Base-by-base conservation (phyloP, 306 rosid genomes). In the Heteromeles arbutifolia region DNA sequence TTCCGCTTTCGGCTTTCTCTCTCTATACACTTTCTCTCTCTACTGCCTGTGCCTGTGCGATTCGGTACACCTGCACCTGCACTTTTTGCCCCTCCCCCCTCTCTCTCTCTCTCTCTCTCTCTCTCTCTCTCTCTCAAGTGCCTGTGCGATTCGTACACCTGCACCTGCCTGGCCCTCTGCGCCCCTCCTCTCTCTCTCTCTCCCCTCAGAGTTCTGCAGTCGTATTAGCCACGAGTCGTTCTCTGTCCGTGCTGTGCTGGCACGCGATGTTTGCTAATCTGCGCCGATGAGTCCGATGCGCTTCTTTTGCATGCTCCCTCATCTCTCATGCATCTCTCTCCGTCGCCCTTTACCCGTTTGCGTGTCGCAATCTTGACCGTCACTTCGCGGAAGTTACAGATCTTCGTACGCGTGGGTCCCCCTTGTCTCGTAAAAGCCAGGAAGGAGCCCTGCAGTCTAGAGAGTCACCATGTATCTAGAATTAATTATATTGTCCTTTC, bases 181-280 rank as follows among this genome's bases (percentile, higher is more conserved):
- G 9, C 15, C 5, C 4, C 21, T 31, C 22, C 32, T 4, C 32
- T 26, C 65, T 12, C 28, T 14, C 18, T 45, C 53, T 48, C 53
- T 48, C 53, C 0, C 54, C 54, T 48, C 54, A 48, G 3, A 48
- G 21, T 48, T 48, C 54, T 48, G 18, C 54, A 15, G 2, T 48
- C 53, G 10, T 37, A 37, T 37, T 7, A 7, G 41, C 41, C 19
- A 45, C 53, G 19, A 45, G 21, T 69, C 21, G 48, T 50, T 66
- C 83, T 67, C 68, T 75, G 71, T 79, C 26, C 58, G 62, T 24
- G 26, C 2, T 25, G 74, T 3, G 48, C 44, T 15, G 45, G 50
- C 37, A 15, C n/a, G 82, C 80, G 80, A 68, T 67, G 59, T 63
- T 82, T 69, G 86, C 88, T 82, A 84, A 32, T 77, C 2, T 77